Percentiles rank a stretch among this genome's conserved stretches.
phyloP scores from a whole-genome alignment of 352 stramenopile genomes.

The Achlya hypogyna region DNA sequence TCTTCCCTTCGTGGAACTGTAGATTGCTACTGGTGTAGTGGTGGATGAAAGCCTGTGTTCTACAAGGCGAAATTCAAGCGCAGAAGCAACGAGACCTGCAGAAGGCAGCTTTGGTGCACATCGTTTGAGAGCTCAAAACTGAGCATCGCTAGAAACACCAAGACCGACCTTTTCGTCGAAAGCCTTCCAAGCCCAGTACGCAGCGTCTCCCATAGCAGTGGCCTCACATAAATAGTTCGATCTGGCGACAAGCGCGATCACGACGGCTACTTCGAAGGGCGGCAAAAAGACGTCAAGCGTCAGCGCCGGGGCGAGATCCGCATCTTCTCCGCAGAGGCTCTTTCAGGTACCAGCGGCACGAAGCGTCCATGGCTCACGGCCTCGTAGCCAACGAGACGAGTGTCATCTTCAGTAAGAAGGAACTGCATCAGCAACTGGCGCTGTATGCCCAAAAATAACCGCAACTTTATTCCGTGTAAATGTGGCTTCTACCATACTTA shows the following conservation, averaged over 20 bases:
- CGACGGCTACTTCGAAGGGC: constrained; percentile 18
- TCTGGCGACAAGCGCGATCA: constrained; percentile 18
- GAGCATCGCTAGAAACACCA: background rate
- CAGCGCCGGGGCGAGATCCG: constrained; percentile 13
- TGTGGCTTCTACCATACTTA: background rate
- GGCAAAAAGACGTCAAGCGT: constrained; percentile 12
- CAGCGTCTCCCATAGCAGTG: background rate
- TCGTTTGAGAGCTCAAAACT: no score
- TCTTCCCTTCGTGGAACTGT: background rate
- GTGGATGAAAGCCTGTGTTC: constrained; percentile 8
- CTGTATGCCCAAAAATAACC: constrained; percentile 13
- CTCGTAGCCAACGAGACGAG: constrained; percentile 15
- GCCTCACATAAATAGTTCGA: constrained; percentile 8
- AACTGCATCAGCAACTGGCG: constrained; percentile 13
- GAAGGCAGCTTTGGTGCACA: background rate
- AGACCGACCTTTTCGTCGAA: background rate
- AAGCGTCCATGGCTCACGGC: background rate
- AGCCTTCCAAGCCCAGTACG: constrained; percentile 9
- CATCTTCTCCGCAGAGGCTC: constrained; percentile 8
- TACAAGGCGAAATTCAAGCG: constrained; percentile 11
- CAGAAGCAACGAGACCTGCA: constrained; percentile 15
- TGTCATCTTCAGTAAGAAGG: constrained; percentile 16
- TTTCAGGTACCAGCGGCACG: background rate
- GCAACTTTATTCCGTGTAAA: background rate
- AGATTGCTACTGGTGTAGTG: background rate